Evolutionary conservation across 2,329 filamentous ascomycete genomes (phyloP).

Genomic region (Diaporthe australafricana): DNA sequence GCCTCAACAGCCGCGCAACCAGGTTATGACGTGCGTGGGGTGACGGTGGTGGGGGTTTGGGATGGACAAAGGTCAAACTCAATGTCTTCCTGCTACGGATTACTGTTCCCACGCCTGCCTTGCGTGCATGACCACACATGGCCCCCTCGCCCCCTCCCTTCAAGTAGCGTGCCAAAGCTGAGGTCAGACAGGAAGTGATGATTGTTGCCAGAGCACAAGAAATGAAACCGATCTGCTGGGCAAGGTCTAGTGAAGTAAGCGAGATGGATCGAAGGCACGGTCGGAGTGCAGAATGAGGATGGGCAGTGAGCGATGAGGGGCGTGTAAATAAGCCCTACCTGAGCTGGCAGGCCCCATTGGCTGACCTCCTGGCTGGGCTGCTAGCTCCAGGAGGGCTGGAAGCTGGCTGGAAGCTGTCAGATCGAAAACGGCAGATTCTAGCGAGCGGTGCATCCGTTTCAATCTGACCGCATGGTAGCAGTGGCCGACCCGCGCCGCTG

Average conservation of each 20-base stretch:
- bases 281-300: constrained; percentile 16
- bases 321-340: constrained; percentile 10
- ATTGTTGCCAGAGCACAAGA: neutral
- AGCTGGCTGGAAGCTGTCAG: constrained; percentile 13
- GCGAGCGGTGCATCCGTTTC: constrained; percentile 6
- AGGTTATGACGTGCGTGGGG: constrained; percentile 26
- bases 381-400: neutral
- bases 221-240: neutral
- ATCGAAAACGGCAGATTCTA: constrained; percentile 7
- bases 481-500: neutral
- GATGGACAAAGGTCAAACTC: neutral
- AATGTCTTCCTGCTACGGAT: too few relatives aligned
- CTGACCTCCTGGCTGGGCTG: neutral
- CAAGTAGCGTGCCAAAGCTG: neutral
- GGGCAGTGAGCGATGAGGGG: constrained; percentile 18
- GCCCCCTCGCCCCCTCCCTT: too few relatives aligned
- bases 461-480: constrained; percentile 6
- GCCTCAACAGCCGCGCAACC: constrained; percentile 15
- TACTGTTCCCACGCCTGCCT: too few relatives aligned
- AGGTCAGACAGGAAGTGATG: neutral
- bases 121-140: too few relatives aligned
- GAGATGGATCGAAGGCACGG: constrained; percentile 13
- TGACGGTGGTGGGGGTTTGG: neutral
- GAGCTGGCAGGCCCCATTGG: neutral
- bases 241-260: constrained; percentile 1